phyloP scores from a whole-genome alignment of 2,329 filamentous ascomycete genomes.

The Sporothrix mexicana region DNA sequence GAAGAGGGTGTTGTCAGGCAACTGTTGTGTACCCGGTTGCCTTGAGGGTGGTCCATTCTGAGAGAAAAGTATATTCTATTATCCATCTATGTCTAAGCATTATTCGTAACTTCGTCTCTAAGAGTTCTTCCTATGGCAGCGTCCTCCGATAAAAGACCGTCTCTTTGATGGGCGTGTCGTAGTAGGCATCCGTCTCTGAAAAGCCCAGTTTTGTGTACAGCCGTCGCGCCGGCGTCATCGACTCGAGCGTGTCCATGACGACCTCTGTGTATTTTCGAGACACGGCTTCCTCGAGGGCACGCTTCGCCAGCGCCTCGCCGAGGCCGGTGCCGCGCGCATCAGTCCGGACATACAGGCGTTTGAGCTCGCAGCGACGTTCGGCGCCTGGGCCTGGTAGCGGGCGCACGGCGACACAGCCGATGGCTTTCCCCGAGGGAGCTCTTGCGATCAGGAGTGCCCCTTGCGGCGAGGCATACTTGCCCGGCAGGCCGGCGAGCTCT shows the following conservation, averaged over 20 bases:
- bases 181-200: constrained; percentile 38
- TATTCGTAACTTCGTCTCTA: not conserved
- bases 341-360: constrained; percentile 35
- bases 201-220: constrained; percentile 57
- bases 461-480: constrained; percentile 30
- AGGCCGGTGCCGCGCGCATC: constrained; percentile 35
- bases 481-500: constrained; percentile 35
- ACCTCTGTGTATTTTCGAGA: constrained; percentile 31
- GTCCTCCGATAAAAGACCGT: constrained; percentile 32
- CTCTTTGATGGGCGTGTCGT: constrained; percentile 34
- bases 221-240: constrained; percentile 44
- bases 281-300: constrained; percentile 21
- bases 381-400: constrained; percentile 13
- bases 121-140: not conserved
- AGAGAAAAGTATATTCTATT: not conserved
- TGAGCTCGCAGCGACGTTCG: constrained; percentile 35
- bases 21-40: not conserved
- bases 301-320: constrained; percentile 29
- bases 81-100: not conserved
- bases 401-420: constrained; percentile 35
- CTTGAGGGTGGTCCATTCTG: not conserved
- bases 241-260: constrained; percentile 36
- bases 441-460: constrained; percentile 34
- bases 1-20: not conserved
- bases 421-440: not conserved